phyloP scores from a whole-genome alignment of 805 yeast genomes.

The Jamesozyma gamospora region DNA sequence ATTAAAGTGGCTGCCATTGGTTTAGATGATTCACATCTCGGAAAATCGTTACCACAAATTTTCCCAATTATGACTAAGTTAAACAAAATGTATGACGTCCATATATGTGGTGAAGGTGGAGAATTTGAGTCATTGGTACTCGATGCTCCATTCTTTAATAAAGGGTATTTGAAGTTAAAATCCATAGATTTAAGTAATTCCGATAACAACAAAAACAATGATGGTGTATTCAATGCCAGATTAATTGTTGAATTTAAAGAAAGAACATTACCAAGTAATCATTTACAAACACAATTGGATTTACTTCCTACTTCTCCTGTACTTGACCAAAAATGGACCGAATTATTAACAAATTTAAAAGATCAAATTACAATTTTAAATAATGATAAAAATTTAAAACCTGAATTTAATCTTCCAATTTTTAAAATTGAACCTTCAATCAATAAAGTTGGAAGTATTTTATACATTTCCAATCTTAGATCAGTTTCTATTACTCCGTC shows the following conservation, averaged over 20 bases:
- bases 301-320: slow-evolving; percentile 26
- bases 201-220: slow-evolving; percentile 36
- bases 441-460: neutral
- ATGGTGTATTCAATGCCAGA: slow-evolving; percentile 61
- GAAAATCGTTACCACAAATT: slow-evolving; percentile 52
- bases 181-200: slow-evolving; percentile 31
- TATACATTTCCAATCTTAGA: slow-evolving; percentile 36
- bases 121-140: slow-evolving; percentile 91
- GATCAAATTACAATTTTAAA: neutral
- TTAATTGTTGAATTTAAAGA: slow-evolving; percentile 43
- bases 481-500: slow-evolving; percentile 19
- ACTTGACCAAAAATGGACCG: slow-evolving; percentile 19
- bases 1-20: slow-evolving; percentile 94
- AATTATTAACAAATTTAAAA: slow-evolving; percentile 4
- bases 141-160: slow-evolving; percentile 75
- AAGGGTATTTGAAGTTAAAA: slow-evolving; percentile 38
- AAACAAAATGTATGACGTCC: slow-evolving; percentile 65
- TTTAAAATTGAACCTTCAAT: neutral
- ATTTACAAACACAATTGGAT: slow-evolving; percentile 25
- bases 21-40: slow-evolving; percentile 53
- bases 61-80: slow-evolving; percentile 48
- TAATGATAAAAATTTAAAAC: neutral
- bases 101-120: slow-evolving; percentile 98
- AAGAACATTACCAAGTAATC: slow-evolving; percentile 21
- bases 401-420: neutral